These are phyloP conservation scores for Crithidia sp. DNA, from an alignment of 208 protist species.

Conservation along the genomic window DNA sequence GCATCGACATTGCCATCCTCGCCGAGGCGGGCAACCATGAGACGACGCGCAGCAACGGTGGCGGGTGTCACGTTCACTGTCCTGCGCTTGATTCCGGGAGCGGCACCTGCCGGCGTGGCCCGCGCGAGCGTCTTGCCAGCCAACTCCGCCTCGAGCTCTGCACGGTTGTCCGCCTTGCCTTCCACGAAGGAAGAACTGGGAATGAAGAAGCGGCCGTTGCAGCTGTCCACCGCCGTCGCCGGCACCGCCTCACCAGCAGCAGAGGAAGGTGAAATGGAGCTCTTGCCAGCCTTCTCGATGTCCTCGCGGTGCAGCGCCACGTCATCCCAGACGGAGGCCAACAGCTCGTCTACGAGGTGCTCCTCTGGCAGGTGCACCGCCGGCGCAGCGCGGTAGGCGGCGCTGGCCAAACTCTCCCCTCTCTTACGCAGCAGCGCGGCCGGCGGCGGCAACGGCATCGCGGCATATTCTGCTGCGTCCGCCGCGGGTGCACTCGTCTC, in stretches of 20 bases:
- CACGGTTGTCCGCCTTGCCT: constrained; percentile 59
- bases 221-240: constrained; percentile 21
- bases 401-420: no score
- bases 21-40: neutral
- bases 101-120: constrained; percentile 76
- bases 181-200: constrained; percentile 49
- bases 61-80: neutral
- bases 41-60: neutral
- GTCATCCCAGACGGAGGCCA: constrained; percentile 67
- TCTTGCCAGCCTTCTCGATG: constrained; percentile 42
- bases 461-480: no score
- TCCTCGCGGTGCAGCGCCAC: constrained; percentile 59
- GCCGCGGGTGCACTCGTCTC: no score
- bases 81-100: constrained; percentile 68
- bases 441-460: no score
- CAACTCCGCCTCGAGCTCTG: constrained; percentile 39
- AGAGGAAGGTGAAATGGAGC: no score
- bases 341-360: constrained; percentile 47
- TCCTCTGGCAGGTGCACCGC: constrained; percentile 52
- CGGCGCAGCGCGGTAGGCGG: constrained; percentile 18
- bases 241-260: neutral
- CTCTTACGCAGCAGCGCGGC: no score
- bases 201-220: constrained; percentile 40
- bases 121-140: constrained; percentile 33
- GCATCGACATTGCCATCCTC: neutral